Percentiles rank a stretch among this genome's conserved stretches.
Evolutionary conservation across 768 basidiomycete genomes (phyloP).

Genomic region (Auricularia heimuer): DNA sequence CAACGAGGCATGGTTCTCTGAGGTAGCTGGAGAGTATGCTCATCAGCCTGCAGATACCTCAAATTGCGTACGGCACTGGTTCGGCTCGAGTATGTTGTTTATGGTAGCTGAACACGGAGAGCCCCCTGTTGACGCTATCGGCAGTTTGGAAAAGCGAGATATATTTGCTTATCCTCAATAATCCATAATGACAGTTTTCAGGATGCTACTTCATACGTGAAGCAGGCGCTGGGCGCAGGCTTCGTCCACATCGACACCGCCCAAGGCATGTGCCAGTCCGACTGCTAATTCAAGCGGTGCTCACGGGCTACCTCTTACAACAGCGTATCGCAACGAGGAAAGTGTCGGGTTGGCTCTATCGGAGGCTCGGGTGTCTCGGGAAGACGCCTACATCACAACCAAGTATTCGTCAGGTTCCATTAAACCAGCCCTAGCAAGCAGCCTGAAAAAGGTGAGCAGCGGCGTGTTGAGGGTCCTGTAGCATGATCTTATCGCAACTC

Average conservation of each 20-base stretch:
- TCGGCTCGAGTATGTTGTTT: constrained; percentile 2
- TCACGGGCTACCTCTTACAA: constrained; percentile 1
- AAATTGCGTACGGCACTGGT: constrained; percentile 55
- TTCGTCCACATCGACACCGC: constrained; percentile 61
- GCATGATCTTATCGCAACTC: not conserved
- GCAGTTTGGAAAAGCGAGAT: not conserved
- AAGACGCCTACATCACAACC: constrained; percentile 29
- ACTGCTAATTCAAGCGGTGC: constrained; percentile 3
- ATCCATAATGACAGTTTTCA: constrained; percentile 14
- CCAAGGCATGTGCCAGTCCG: constrained; percentile 27
- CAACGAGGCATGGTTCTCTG: constrained; percentile 16
- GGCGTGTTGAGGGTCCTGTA: no score
- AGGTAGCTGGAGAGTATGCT: not conserved
- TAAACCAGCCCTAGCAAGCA: not conserved
- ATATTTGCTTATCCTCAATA: not conserved
- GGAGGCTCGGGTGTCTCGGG: constrained; percentile 25
- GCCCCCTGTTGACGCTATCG: no score
- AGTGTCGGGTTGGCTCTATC: constrained; percentile 28
- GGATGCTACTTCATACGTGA: constrained; percentile 45
- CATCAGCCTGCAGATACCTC: constrained; percentile 37
- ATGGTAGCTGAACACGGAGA: no score
- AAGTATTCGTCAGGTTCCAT: not conserved
- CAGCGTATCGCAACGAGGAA: constrained; percentile 27
- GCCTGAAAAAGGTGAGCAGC: not conserved
- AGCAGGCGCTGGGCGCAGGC: constrained; percentile 48